Evolutionary conservation across 2,329 filamentous ascomycete genomes (phyloP).

Genomic region (Aspergillus fijiensis): DNA sequence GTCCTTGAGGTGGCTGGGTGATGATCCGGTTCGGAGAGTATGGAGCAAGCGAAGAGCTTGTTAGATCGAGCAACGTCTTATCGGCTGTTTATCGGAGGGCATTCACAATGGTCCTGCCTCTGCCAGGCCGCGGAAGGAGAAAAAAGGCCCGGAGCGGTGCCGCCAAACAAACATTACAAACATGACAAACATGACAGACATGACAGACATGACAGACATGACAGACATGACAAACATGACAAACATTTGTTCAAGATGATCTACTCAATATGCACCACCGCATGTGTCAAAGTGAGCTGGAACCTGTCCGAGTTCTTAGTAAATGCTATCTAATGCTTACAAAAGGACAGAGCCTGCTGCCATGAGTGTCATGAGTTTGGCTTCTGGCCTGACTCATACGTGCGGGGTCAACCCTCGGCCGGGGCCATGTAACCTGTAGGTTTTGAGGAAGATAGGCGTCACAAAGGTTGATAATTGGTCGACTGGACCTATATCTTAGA

Average conservation of each 20-base stretch:
- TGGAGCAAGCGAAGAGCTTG: not conserved
- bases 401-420: not conserved
- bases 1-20: not conserved
- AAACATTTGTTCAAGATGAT: constrained; percentile 20
- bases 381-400: not conserved
- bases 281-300: not conserved
- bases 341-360: not conserved
- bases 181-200: constrained; percentile 25
- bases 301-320: not conserved
- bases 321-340: not conserved
- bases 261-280: not conserved
- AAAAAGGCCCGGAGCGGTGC: constrained; percentile 4
- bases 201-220: constrained; percentile 10
- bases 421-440: not conserved
- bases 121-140: constrained; percentile 2
- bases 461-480: not conserved
- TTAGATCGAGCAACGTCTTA: not conserved
- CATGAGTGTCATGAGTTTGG: not conserved
- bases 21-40: not conserved
- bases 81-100: not conserved
- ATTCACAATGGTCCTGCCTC: not conserved
- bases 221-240: constrained; percentile 19
- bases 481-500: not conserved
- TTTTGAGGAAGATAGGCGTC: not conserved
- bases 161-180: constrained; percentile 15